phyloP scores from a whole-genome alignment of 2,329 filamentous ascomycete species.

The Cladophialophora immunda region DNA sequence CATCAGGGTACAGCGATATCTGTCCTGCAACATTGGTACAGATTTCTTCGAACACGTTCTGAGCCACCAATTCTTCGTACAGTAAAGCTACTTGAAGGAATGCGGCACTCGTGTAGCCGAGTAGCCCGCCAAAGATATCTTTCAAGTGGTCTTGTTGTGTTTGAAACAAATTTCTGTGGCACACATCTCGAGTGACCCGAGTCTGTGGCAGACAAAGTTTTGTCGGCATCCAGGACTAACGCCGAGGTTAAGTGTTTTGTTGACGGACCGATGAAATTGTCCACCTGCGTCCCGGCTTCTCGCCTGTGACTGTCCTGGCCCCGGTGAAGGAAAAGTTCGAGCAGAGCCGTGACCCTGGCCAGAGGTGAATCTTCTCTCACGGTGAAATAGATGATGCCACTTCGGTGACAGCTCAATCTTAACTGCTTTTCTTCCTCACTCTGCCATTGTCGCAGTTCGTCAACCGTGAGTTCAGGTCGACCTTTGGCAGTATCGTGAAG shows the following conservation, averaged over 20 bases:
- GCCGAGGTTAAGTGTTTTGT: not conserved
- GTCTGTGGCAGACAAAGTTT: slow-evolving; percentile 11
- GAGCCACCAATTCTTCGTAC: slow-evolving; percentile 3
- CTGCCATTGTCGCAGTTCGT: slow-evolving; percentile 9
- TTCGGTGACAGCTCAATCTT: not conserved
- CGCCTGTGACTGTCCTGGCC: not conserved
- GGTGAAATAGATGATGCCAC: not conserved
- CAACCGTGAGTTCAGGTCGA: not conserved
- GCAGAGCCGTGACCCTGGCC: not conserved
- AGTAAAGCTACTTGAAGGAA: not conserved
- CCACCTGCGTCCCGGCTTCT: not conserved
- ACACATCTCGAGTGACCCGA: slow-evolving; percentile 8
- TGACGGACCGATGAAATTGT: not conserved
- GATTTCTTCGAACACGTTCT: not conserved
- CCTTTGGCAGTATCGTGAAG: not conserved
- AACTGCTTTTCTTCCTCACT: not conserved
- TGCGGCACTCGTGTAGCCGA: slow-evolving; percentile 4
- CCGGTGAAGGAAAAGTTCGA: not conserved
- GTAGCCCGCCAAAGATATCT: not conserved
- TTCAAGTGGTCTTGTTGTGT: not conserved
- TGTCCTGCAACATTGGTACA: slow-evolving; percentile 4
- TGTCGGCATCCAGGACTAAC: slow-evolving; percentile 9
- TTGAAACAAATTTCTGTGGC: too few species aligned
- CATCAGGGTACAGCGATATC: slow-evolving; percentile 1
- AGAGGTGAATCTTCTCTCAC: not conserved